Evolutionary conservation across 2,329 filamentous ascomycete genomes (phyloP).

Genomic region (Fonsecaea pedrosoi): DNA sequence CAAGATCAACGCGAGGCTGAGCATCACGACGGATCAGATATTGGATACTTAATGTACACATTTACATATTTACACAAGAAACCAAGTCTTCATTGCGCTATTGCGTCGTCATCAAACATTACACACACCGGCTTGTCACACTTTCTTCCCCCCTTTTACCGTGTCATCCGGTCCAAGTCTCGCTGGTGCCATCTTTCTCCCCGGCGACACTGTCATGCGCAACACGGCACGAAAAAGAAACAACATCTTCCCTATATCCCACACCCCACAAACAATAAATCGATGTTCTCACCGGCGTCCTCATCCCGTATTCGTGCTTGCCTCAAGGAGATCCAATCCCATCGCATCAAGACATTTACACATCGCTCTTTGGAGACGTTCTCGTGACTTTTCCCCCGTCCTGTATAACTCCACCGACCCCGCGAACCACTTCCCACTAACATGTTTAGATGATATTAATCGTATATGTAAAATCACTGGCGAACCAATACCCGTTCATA

Average conservation of each 20-base stretch:
- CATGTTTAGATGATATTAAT: constrained; percentile 37
- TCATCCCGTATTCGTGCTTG: not conserved
- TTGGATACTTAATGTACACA: too few species aligned
- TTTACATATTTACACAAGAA: too few species aligned
- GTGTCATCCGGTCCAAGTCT: not conserved
- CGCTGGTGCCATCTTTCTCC: not conserved
- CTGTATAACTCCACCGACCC: not conserved
- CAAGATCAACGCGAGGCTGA: not conserved
- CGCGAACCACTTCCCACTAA: not conserved
- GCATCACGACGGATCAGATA: too few species aligned
- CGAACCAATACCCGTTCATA: constrained; percentile 40
- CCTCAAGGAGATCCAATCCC: not conserved
- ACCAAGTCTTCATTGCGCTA: not conserved
- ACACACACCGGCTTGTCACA: not conserved
- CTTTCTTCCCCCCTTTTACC: not conserved
- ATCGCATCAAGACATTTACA: constrained; percentile 1
- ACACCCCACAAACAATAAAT: not conserved
- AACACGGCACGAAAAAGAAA: not conserved
- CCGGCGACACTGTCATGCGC: not conserved
- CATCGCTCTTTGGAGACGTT: not conserved
- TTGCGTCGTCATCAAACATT: constrained; percentile 12
- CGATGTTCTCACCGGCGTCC: not conserved
- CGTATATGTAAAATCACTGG: constrained; percentile 41
- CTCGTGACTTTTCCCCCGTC: not conserved
- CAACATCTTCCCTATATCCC: not conserved